Evolutionary conservation across 495 filamentous ascomycete species (phyloP), one percentile per base, ranked within the genome.

Genomic region (Parathielavia hyrcaniae): DNA sequence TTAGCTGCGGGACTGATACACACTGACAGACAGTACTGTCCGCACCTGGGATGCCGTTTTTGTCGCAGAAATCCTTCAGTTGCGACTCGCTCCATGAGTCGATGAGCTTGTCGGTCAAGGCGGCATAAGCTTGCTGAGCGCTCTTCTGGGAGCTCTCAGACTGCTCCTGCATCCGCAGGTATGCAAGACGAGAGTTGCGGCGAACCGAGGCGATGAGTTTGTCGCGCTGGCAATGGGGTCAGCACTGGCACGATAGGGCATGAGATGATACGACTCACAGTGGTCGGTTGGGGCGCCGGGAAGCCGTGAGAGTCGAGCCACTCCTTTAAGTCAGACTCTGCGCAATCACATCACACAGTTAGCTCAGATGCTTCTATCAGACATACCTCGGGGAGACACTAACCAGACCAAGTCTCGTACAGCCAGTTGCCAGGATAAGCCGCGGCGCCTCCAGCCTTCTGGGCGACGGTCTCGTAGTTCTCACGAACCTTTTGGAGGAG

Each of bases 361-460:
- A 65, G 53, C 32, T 32, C 46, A 5, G 2, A 16, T 14, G 1
- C 0, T 20, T n/a, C 0, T 35, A 17, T 38, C 38, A 41, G 1
- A 26, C 8, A 39, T 26, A 4, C 17, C 12, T 0, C 3, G 5
- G 1, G 11, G 30, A 7, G n/a, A 1, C 87, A 41, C 92, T 81
- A 36, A 67, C 64, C 64, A 45, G 85, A 82, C 93, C 93, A 98
- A 38, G 86, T 77, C 58, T 83, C 83, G 65, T 96, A 98, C 35
- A 97, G 75, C 93, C 93, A 98, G 72, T 96, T 85, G n/a, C 93
- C 93, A 40, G 93, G 93, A 63, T 98, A 98, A 11, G 81, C 68
- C 39, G 81, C 75, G 1, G 89, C 86, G 72, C 96, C 87, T 60
- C 88, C 89, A 41, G 81, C 77, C 74, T 96, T 97, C 67, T 90